phyloP scores from a whole-genome alignment of 2,329 filamentous ascomycete genomes.

The Pezicula rhizophila region DNA sequence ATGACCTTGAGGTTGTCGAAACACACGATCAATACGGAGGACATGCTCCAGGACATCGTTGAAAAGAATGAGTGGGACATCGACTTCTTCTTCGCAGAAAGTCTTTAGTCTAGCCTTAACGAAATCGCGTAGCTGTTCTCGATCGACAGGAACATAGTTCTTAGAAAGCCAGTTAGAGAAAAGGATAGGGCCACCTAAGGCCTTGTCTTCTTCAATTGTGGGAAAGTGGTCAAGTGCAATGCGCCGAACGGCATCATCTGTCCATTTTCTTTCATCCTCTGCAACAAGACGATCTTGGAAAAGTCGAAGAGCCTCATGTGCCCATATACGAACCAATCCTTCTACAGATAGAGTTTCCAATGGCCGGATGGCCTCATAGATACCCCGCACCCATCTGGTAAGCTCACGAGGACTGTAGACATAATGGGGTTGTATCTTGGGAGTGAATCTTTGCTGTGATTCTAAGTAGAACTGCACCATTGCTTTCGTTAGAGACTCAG shows the following conservation, averaged over 20 bases:
- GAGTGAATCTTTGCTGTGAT: conserved; percentile 90
- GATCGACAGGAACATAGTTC: conserved; percentile 94
- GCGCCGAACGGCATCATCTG: conserved; percentile 76
- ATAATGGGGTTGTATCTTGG: conserved; percentile 96
- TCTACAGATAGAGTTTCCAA: conserved; percentile 84
- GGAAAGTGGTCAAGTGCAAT: conserved; percentile 92
- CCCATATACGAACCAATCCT: conserved; percentile 94
- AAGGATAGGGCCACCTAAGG: conserved; percentile 85
- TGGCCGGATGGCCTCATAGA: conserved; percentile 94
- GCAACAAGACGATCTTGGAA: conserved; percentile 96
- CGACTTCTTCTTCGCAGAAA: conserved; percentile 98
- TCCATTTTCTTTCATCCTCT: conserved; percentile 94
- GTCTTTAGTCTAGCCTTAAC: conserved; percentile 95
- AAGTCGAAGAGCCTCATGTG: conserved; percentile 88
- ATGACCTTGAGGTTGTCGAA: conserved; percentile 96
- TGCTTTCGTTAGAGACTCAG: conserved; percentile 86
- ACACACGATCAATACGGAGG: conserved; percentile 94
- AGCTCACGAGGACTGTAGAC: conserved; percentile 98
- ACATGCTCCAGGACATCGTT: conserved; percentile 99
- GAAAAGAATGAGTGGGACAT: conserved; percentile 97
- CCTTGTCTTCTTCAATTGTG: conserved; percentile 84
- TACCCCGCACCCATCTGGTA: conserved; percentile 92
- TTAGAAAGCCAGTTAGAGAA: conserved; percentile 99
- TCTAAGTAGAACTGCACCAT: conserved; percentile 97
- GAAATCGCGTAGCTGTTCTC: conserved; percentile 91